A percentile compares a stretch with the other conserved stretches of the same genome.
phyloP scores from a whole-genome alignment of 495 filamentous ascomycete species.

The Podospora pseudoanserina region DNA sequence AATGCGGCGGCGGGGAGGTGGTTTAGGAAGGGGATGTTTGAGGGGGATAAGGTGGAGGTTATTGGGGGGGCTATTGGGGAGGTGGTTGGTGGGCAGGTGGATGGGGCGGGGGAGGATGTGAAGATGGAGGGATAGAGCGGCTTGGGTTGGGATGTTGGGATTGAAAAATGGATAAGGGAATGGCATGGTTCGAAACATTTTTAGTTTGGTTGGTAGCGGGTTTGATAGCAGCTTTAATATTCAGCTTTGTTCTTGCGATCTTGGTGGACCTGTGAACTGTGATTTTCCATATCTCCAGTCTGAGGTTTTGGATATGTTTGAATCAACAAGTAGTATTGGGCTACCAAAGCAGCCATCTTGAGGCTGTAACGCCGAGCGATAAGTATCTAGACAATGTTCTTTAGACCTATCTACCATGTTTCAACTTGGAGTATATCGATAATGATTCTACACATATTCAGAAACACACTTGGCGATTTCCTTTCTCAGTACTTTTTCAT shows the following conservation, averaged over 20 bases:
- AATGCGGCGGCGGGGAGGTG: conserved; percentile 39
- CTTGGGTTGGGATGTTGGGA: too few species aligned
- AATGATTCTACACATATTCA: not conserved
- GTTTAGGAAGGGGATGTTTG: not conserved
- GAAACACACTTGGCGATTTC: not conserved
- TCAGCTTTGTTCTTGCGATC: too few species aligned
- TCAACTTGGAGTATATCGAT: not conserved
- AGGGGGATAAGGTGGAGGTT: conserved; percentile 26
- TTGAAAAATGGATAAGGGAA: not conserved
- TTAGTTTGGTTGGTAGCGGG: not conserved
- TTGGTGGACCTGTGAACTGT: too few species aligned
- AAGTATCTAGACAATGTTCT: not conserved
- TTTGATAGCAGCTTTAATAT: not conserved
- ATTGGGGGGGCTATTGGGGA: conserved; percentile 30
- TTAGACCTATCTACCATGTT: not conserved
- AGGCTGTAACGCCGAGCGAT: too few species aligned
- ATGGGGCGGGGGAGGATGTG: conserved; percentile 11
- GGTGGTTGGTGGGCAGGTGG: conserved; percentile 13
- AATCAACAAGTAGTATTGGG: not conserved
- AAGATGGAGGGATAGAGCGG: not conserved
- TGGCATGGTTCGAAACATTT: not conserved
- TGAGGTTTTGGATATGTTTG: not conserved
- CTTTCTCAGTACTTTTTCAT: not conserved
- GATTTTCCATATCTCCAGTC: too few species aligned
- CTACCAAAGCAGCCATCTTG: too few species aligned